Evolutionary conservation across 495 filamentous ascomycete genomes (phyloP).

Genomic region (Trypethelium eluteriae): DNA sequence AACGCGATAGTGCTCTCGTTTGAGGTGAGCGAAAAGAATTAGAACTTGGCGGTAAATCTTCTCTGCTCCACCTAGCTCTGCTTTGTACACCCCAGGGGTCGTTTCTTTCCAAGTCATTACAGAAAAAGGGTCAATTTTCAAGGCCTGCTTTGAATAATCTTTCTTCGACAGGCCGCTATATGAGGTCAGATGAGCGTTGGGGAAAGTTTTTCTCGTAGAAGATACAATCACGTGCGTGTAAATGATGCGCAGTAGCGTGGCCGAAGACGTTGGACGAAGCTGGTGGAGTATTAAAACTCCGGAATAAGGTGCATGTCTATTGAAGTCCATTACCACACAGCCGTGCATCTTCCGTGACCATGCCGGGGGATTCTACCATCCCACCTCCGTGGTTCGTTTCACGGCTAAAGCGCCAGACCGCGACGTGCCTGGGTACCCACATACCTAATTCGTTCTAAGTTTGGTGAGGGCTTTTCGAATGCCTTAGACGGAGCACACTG

Average conservation of each 20-base stretch:
- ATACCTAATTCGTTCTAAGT: no score
- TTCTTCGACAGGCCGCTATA: not conserved
- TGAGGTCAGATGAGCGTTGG: not conserved
- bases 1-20: not conserved
- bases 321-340: not conserved
- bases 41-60: not conserved
- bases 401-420: not conserved
- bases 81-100: not conserved
- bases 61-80: not conserved
- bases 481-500: not conserved
- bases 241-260: not conserved
- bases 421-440: not conserved
- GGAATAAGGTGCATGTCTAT: not conserved
- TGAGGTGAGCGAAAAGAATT: not conserved
- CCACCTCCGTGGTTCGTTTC: not conserved
- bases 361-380: not conserved
- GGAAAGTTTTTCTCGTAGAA: not conserved
- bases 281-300: not conserved
- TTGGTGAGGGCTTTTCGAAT: not conserved
- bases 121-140: not conserved
- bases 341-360: not conserved
- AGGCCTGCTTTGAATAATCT: not conserved
- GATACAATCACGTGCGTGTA: not conserved
- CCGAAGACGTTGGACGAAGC: not conserved
- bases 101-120: not conserved